These are phyloP conservation scores for Coniferiporia weirii DNA, from an alignment of 1,284 basidiomycete species.

Conservation along the genomic window DNA sequence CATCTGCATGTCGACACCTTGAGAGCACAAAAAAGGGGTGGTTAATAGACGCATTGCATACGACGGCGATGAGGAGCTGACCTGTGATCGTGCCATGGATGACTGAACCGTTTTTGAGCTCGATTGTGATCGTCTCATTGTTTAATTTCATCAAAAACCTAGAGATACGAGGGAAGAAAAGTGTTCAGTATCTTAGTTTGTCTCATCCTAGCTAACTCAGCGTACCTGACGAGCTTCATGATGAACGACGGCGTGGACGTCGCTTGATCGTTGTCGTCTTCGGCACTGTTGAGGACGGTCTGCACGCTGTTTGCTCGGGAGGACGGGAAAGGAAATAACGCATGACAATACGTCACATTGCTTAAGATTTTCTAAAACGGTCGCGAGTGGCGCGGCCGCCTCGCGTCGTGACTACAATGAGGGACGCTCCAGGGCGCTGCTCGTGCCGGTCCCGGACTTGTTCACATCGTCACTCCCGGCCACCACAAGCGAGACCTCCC, in stretches of 20 bases:
- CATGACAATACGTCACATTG: not conserved
- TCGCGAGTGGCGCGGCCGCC: not conserved
- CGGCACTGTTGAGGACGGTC: conserved; percentile 2
- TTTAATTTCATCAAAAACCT: conserved; percentile 99
- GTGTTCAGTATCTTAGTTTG: conserved; percentile 2
- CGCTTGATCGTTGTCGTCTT: not conserved
- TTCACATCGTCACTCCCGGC: not conserved
- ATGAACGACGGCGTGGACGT: conserved; percentile 7
- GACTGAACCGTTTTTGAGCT: conserved; percentile 95
- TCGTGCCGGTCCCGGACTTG: not conserved
- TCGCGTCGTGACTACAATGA: not conserved
- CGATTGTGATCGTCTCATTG: conserved; percentile 98
- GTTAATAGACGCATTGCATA: conserved; percentile 3
- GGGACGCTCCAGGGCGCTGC: not conserved
- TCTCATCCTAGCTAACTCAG: not conserved
- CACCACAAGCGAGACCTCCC: not conserved
- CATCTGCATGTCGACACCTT: conserved; percentile 96
- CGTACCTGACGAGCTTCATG: conserved; percentile 26
- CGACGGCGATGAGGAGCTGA: conserved; percentile 34
- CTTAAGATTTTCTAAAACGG: not conserved
- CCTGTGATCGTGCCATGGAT: conserved; percentile 98
- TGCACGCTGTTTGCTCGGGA: not conserved
- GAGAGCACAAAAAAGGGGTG: conserved; percentile 9
- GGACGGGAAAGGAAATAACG: not conserved
- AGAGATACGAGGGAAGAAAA: conserved; percentile 8